phyloP scores from a whole-genome alignment of 2,329 filamentous ascomycete species.

The Huntiella abstrusa region DNA sequence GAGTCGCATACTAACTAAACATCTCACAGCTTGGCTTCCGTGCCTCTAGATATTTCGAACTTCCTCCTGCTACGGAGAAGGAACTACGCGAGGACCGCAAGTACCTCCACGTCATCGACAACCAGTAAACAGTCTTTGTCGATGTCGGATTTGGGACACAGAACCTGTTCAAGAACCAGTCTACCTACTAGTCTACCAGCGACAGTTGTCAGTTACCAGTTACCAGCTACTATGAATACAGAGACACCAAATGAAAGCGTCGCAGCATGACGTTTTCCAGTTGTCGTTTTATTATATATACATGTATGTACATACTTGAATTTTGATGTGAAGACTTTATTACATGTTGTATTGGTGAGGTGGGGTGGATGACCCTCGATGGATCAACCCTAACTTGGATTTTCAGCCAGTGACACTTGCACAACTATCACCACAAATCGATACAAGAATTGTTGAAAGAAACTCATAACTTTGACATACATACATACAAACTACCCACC shows the following conservation, averaged over 20 bases:
- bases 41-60: conserved; percentile 73
- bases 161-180: background rate
- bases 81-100: conserved; percentile 92
- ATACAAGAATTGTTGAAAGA: background rate
- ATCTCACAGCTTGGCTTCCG: conserved; percentile 63
- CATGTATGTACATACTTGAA: no score
- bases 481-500: background rate
- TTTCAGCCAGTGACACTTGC: background rate
- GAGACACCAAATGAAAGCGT: no score
- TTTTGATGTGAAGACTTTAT: no score
- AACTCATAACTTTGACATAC: background rate
- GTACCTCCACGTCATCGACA: conserved; percentile 84
- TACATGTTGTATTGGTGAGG: no score
- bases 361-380: no score
- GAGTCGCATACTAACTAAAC: conserved; percentile 17
- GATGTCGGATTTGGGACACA: background rate
- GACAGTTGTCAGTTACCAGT: no score
- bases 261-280: no score
- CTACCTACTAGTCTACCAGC: no score
- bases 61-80: conserved; percentile 84
- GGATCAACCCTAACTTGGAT: background rate
- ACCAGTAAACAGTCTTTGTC: conserved; percentile 40
- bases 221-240: no score
- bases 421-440: background rate
- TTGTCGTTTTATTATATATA: no score